phyloP scores from a whole-genome alignment of 2,329 filamentous ascomycete genomes.

The Alternaria sp. region DNA sequence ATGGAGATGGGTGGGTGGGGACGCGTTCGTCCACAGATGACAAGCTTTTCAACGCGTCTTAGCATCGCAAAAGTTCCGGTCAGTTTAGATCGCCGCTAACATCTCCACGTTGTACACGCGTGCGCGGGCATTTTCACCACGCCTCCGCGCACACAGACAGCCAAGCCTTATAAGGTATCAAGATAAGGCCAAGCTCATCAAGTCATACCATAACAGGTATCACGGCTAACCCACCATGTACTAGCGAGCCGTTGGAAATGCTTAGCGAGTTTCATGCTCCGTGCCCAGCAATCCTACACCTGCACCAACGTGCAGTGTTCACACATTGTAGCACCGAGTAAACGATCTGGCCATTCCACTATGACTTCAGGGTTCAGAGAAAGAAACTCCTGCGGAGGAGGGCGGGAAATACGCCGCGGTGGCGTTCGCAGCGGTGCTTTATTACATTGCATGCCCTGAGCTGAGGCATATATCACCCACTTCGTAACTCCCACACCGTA shows the following conservation, averaged over 20 bases:
- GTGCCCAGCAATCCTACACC: conserved; percentile 16
- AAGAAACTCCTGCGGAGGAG: conserved; percentile 13
- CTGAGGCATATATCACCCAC: conserved; percentile 25
- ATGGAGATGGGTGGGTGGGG: background rate
- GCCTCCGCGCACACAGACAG: conserved; percentile 29
- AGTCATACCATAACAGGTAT: conserved; percentile 7
- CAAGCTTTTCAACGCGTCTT: conserved; percentile 13
- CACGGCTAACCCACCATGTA: conserved; percentile 7
- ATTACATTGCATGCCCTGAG: conserved; percentile 40
- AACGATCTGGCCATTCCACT: conserved; percentile 16
- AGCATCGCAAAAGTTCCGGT: background rate
- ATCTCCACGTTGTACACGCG: background rate
- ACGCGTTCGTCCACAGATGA: background rate
- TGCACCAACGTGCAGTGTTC: conserved; percentile 19
- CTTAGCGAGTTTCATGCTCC: conserved; percentile 42
- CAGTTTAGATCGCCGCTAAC: background rate
- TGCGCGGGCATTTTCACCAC: background rate
- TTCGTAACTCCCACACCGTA: conserved; percentile 28
- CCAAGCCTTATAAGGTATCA: conserved; percentile 27
- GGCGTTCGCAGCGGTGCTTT: conserved; percentile 36
- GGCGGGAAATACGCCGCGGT: conserved; percentile 21
- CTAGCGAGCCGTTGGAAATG: conserved; percentile 17
- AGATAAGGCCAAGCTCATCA: conserved; percentile 26
- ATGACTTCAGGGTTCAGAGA: conserved; percentile 22
- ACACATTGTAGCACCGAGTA: conserved; percentile 10